Evolutionary conservation across 1,284 basidiomycete species (phyloP).

Genomic region (Moniliella sp.): DNA sequence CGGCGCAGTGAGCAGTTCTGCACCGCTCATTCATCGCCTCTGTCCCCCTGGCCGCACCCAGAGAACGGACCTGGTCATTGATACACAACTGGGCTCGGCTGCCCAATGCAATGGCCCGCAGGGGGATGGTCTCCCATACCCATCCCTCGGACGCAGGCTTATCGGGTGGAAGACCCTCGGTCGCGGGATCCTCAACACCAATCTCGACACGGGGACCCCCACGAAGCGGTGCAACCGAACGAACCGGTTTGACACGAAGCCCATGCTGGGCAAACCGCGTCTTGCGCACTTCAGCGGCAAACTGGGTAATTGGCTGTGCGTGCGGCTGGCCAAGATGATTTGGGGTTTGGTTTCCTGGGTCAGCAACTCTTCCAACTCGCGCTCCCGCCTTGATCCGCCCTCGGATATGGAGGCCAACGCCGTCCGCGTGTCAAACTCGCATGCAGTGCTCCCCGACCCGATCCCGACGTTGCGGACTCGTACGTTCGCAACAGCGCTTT

Average conservation of each 20-base stretch:
- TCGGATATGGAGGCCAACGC: slow-evolving; percentile 3
- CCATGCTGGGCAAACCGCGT: slow-evolving; percentile 38
- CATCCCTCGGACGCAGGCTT: slow-evolving; percentile 1
- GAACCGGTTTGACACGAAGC: no score
- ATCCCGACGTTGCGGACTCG: slow-evolving; percentile 1
- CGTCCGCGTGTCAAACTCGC: slow-evolving; percentile 1
- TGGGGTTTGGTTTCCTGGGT: slow-evolving; percentile 30
- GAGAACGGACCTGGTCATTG: slow-evolving; percentile 52
- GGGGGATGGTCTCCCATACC: no score
- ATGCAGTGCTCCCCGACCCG: slow-evolving; percentile 1
- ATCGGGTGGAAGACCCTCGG: background rate
- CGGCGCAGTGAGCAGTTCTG: slow-evolving; percentile 46
- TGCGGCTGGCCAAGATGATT: slow-evolving; percentile 78
- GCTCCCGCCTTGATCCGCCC: slow-evolving; percentile 3
- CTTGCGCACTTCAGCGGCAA: slow-evolving; percentile 62
- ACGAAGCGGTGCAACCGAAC: no score
- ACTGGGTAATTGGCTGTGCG: slow-evolving; percentile 76
- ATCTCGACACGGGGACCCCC: background rate
- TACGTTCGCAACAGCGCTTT: slow-evolving; percentile 50
- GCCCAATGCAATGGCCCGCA: slow-evolving; percentile 41
- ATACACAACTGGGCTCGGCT: slow-evolving; percentile 86
- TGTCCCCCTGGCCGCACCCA: slow-evolving; percentile 34
- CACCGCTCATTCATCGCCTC: slow-evolving; percentile 81
- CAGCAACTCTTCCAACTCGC: slow-evolving; percentile 3
- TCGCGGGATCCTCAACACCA: background rate